A percentile compares a stretch with the other conserved stretches of the same genome.
Conservation (phyloP, 2,329 filamentous ascomycete genomes). For the Aspergillus hiratsukae region DNA sequence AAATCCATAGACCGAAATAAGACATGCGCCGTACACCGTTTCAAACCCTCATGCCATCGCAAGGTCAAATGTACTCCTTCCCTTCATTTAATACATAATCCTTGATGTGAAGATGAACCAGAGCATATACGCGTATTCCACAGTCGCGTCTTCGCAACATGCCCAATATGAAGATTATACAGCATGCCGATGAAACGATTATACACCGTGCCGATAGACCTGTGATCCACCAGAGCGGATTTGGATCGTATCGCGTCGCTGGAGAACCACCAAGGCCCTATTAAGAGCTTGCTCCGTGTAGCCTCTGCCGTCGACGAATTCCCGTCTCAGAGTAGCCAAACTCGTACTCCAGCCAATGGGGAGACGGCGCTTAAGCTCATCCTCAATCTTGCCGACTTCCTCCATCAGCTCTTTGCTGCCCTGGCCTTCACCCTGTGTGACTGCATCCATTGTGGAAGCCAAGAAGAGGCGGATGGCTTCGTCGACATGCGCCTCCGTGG, state of each 20-base stretch:
- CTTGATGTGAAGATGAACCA: not conserved
- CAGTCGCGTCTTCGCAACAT: slow-evolving; percentile 8
- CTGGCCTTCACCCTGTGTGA: slow-evolving; percentile 79
- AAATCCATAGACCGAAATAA: not conserved
- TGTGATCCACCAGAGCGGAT: slow-evolving; percentile 48
- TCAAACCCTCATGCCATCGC: slow-evolving; percentile 15
- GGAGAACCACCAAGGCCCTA: slow-evolving; percentile 77
- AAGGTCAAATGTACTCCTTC: slow-evolving; percentile 4
- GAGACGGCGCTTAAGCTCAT: slow-evolving; percentile 78
- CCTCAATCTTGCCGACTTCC: slow-evolving; percentile 79
- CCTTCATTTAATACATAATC: slow-evolving; percentile 1
- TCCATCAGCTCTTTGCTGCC: slow-evolving; percentile 87
- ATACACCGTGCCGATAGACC: slow-evolving; percentile 46
- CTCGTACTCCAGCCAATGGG: slow-evolving; percentile 96
- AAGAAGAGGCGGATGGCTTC: slow-evolving; percentile 96
- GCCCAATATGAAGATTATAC: slow-evolving; percentile 25
- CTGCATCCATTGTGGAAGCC: slow-evolving; percentile 95
- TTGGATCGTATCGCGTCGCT: slow-evolving; percentile 70
- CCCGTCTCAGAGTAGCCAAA: slow-evolving; percentile 74
- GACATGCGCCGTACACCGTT: slow-evolving; percentile 13
- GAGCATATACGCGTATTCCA: slow-evolving; percentile 1
- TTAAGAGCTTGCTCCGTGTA: slow-evolving; percentile 85
- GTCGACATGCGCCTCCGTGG: slow-evolving; percentile 87
- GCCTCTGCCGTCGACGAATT: slow-evolving; percentile 88
- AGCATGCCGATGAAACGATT: slow-evolving; percentile 37